These are phyloP conservation scores for Hypoxylon sp. DNA, from an alignment of 2,329 filamentous ascomycete species.

Conservation along the genomic window DNA sequence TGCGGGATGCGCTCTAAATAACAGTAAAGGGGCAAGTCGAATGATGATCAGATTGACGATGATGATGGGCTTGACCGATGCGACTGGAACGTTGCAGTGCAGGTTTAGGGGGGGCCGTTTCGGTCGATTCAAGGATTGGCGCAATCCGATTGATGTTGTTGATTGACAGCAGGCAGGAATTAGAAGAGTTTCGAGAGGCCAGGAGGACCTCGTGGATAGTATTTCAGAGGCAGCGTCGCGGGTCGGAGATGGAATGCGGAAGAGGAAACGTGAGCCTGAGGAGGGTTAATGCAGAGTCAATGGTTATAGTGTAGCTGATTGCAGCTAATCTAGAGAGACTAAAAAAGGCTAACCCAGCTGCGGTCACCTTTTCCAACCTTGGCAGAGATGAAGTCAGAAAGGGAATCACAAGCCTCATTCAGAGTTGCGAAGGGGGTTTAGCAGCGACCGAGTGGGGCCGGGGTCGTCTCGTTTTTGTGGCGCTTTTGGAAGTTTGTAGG, in stretches of 20 bases:
- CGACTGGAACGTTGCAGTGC: slow-evolving; percentile 39
- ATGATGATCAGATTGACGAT: slow-evolving; percentile 27
- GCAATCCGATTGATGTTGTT: slow-evolving; percentile 25
- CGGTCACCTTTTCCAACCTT: slow-evolving; percentile 16
- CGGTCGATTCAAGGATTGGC: slow-evolving; percentile 28
- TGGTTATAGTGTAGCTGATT: slow-evolving; percentile 11
- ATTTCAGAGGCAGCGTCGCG: not conserved
- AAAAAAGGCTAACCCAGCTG: slow-evolving; percentile 7
- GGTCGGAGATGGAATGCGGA: slow-evolving; percentile 35
- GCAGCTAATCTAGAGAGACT: slow-evolving; percentile 13
- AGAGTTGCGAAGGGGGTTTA: slow-evolving; percentile 24
- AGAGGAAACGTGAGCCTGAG: slow-evolving; percentile 28
- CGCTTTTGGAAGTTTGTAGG: not conserved
- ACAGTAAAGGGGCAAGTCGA: slow-evolving; percentile 28
- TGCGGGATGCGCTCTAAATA: slow-evolving; percentile 10
- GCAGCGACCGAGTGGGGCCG: slow-evolving; percentile 3
- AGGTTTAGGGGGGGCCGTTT: slow-evolving; percentile 18
- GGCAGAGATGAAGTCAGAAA: slow-evolving; percentile 39
- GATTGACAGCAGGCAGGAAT: not conserved
- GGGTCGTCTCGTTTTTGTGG: slow-evolving; percentile 18
- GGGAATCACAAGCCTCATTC: slow-evolving; percentile 37
- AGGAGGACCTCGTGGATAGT: slow-evolving; percentile 6
- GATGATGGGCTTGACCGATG: slow-evolving; percentile 33
- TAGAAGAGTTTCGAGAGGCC: slow-evolving; percentile 2
- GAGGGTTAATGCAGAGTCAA: too few relatives aligned